Conservation (phyloP, 768 basidiomycete genomes). For the Pleurotus tuoliensis region DNA sequence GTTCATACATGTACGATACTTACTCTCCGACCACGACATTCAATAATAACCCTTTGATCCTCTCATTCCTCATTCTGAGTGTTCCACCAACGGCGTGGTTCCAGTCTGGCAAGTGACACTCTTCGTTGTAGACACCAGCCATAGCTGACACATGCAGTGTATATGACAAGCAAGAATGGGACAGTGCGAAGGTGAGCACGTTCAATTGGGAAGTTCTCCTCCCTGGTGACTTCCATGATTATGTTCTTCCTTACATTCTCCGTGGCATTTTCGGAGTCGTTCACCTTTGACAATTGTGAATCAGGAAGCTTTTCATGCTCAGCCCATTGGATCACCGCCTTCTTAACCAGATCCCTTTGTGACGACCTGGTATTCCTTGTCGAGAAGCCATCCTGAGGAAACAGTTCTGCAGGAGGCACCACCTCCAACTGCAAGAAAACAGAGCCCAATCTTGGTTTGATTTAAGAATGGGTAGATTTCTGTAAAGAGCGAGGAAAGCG, state of each 20-base stretch:
- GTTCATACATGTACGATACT: too few relatives aligned
- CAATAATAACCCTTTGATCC: too few relatives aligned
- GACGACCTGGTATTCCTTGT: slow-evolving; percentile 52
- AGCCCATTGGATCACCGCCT: slow-evolving; percentile 20
- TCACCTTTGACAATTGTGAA: too few relatives aligned
- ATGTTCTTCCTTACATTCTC: neutral
- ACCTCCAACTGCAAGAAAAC: slow-evolving; percentile 76
- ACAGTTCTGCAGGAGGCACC: slow-evolving; percentile 64
- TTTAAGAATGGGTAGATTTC: slow-evolving; percentile 54
- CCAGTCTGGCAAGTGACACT: slow-evolving; percentile 44
- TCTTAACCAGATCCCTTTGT: slow-evolving; percentile 26
- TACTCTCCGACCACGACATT: too few relatives aligned
- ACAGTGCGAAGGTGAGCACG: slow-evolving; percentile 46
- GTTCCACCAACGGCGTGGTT: too few relatives aligned
- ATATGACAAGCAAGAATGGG: slow-evolving; percentile 37
- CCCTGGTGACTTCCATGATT: slow-evolving; percentile 12
- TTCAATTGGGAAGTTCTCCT: slow-evolving; percentile 56
- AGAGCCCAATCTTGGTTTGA: slow-evolving; percentile 67
- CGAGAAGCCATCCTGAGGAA: slow-evolving; percentile 56
- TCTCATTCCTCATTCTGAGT: too few relatives aligned
- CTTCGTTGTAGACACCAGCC: slow-evolving; percentile 55
- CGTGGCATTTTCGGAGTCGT: neutral
- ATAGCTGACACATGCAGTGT: slow-evolving; percentile 41
- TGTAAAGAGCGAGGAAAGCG: slow-evolving; percentile 57
- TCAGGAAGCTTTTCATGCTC: neutral